Percentiles rank a stretch among this genome's conserved stretches.
Evolutionary conservation across 1,284 basidiomycete species (phyloP).

Genomic region (Fomitiporia mediterranea): DNA sequence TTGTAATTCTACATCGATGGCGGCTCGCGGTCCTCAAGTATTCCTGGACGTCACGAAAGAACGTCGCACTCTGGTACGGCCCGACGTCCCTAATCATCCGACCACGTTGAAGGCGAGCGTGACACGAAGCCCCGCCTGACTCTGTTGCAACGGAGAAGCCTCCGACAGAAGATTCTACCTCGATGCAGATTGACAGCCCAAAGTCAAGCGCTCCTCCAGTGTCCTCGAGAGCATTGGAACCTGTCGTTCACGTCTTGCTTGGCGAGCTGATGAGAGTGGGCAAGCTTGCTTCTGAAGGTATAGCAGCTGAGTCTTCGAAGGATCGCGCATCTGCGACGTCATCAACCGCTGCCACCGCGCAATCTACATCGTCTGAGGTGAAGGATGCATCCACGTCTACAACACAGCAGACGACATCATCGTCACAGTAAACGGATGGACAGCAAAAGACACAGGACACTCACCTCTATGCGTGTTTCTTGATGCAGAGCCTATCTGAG

Average conservation of each 20-base stretch:
- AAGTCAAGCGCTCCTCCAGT: conserved; percentile 23
- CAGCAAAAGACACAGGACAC: conserved; percentile 6
- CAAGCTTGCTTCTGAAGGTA: conserved; percentile 40
- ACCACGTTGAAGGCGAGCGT: conserved; percentile 49
- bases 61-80: conserved; percentile 68
- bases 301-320: conserved; percentile 17
- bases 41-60: conserved; percentile 75
- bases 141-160: conserved; percentile 26
- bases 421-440: not conserved
- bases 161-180: conserved; percentile 21
- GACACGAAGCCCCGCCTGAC: conserved; percentile 25
- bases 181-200: conserved; percentile 64
- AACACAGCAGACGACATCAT: conserved; percentile 1
- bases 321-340: conserved; percentile 19
- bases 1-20: conserved; percentile 72
- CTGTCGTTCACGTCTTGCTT: conserved; percentile 68
- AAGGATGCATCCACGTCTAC: not conserved
- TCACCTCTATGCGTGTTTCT: conserved; percentile 71
- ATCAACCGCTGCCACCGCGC: conserved; percentile 9
- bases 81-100: conserved; percentile 57
- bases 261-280: conserved; percentile 63
- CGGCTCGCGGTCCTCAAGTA: conserved; percentile 72
- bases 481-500: conserved; percentile 92
- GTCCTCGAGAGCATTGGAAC: conserved; percentile 52
- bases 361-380: not conserved